Percentiles rank a stretch among this genome's conserved stretches.
These are phyloP conservation scores for Naganishia friedmannii DNA, from an alignment of 768 basidiomycete genomes.

Conservation along the genomic window DNA sequence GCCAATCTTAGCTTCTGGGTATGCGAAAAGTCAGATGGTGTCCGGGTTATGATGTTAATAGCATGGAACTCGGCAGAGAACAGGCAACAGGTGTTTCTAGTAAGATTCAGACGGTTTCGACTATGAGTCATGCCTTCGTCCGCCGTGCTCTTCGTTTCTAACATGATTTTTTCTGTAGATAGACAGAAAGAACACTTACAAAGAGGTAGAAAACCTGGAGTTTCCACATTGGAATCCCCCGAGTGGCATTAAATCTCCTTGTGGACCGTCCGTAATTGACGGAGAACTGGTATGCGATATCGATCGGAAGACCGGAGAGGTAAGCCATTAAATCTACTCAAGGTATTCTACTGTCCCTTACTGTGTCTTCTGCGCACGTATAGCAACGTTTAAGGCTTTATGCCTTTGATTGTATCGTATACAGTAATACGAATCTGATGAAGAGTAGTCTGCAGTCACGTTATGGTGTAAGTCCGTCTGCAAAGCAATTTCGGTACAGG, in stretches of 20 bases:
- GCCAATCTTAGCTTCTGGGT: conserved; percentile 81
- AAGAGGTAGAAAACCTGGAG: conserved; percentile 68
- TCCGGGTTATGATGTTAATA: conserved; percentile 82
- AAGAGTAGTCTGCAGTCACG: conserved; percentile 73
- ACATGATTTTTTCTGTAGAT: conserved; percentile 59
- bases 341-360: neutral
- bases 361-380: conserved; percentile 1
- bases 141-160: neutral
- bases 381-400: conserved; percentile 80
- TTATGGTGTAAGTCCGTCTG: conserved; percentile 75
- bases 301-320: conserved; percentile 70
- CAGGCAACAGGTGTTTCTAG: conserved; percentile 67
- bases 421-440: conserved; percentile 85
- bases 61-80: conserved; percentile 59
- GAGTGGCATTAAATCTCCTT: conserved; percentile 58
- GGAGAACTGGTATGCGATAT: conserved; percentile 91
- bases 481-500: conserved; percentile 53
- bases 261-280: conserved; percentile 79
- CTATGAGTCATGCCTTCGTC: neutral
- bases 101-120: conserved; percentile 52
- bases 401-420: conserved; percentile 88
- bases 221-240: conserved; percentile 81
- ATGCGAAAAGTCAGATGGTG: conserved; percentile 95
- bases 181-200: conserved; percentile 88
- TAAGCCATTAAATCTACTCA: conserved; percentile 51